Evolutionary conservation across 106 monocot genomes (phyloP), one percentile per base, ranked within the genome.

Genomic region (Allium cepa): DNA sequence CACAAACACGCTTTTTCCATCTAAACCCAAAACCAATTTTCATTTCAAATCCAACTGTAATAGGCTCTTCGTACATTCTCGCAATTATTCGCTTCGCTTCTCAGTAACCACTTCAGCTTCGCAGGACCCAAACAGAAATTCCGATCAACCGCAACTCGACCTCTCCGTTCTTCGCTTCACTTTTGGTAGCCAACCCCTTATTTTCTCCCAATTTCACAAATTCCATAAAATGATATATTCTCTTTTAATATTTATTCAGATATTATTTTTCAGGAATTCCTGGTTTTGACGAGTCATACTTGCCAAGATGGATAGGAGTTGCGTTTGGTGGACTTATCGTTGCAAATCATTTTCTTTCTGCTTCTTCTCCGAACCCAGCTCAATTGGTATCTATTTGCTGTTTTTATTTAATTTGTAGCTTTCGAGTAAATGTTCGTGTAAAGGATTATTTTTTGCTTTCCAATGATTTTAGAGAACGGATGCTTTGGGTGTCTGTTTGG

Each of bases 81-180:
- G 5, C 36, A 36, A 36, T 5, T 5, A 1, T 1, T 36, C 36
- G 36, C 53, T 11, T 55, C 53, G 15, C 15, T 15, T 55, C 53
- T 55, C 53, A 55, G 53, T 55, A 36, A 36, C 36, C 53, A 8
- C 7, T 15, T 55, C 53, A 11, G 53, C 53, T 12, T 12, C 53
- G 13, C 53, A 55, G 15, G 53, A 55, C 7, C 53, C 53, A 1
- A 7, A 55, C 53, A 55, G 15, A 11, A 55, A 55, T 15, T 12
- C 13, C 53, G 15, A 55, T 6, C 75, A 80, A 70, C 86, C 77
- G 72, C 77, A 84, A 73, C 70, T 91, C 65, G 80, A 91, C 60
- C 68, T 96, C 69, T 96, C 95, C 46, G 88, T 96, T 9, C 95
- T 96, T 47, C 95, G 95, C 46, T 96, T 96, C 78, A 96, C 91